A percentile compares a stretch with the other conserved stretches of the same genome.
phyloP scores from a whole-genome alignment of 768 basidiomycete genomes.

The Calocybe cyanea region DNA sequence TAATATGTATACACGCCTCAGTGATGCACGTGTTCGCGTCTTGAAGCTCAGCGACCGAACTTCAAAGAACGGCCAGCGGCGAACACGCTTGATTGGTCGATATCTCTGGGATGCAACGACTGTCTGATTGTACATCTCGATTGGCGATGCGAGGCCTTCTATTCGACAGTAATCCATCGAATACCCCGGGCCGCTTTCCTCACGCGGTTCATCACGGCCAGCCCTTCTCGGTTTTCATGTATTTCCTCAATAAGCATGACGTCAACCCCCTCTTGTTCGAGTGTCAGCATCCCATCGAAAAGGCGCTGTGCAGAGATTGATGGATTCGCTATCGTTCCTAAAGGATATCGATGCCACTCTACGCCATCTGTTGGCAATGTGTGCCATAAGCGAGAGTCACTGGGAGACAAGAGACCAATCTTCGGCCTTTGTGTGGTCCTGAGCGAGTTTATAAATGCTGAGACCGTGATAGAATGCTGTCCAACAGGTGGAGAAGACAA shows the following conservation, averaged over 20 bases:
- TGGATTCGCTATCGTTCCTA: slow-evolving; percentile 53
- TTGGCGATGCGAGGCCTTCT: neutral
- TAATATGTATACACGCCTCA: too few relatives aligned
- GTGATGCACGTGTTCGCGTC: too few relatives aligned
- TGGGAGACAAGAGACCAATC: slow-evolving; percentile 67
- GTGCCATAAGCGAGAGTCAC: slow-evolving; percentile 48
- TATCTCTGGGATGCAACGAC: neutral
- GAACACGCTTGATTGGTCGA: too few relatives aligned
- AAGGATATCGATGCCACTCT: slow-evolving; percentile 52
- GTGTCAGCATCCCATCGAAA: slow-evolving; percentile 81
- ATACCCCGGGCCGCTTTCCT: slow-evolving; percentile 79
- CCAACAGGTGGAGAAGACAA: slow-evolving; percentile 37
- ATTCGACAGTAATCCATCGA: slow-evolving; percentile 26
- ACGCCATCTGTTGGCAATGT: slow-evolving; percentile 31
- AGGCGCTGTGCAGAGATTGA: slow-evolving; percentile 72
- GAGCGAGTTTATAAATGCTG: slow-evolving; percentile 42
- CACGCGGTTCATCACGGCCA: slow-evolving; percentile 94
- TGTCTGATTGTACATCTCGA: neutral
- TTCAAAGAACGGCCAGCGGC: too few relatives aligned
- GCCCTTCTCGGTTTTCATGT: slow-evolving; percentile 72
- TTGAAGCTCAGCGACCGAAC: too few relatives aligned
- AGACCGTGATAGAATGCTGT: slow-evolving; percentile 24
- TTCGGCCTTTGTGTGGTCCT: slow-evolving; percentile 31
- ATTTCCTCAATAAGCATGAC: slow-evolving; percentile 85
- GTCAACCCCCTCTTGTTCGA: slow-evolving; percentile 76